phyloP scores from a whole-genome alignment of 768 basidiomycete genomes.

The Lactarius tabidus region DNA sequence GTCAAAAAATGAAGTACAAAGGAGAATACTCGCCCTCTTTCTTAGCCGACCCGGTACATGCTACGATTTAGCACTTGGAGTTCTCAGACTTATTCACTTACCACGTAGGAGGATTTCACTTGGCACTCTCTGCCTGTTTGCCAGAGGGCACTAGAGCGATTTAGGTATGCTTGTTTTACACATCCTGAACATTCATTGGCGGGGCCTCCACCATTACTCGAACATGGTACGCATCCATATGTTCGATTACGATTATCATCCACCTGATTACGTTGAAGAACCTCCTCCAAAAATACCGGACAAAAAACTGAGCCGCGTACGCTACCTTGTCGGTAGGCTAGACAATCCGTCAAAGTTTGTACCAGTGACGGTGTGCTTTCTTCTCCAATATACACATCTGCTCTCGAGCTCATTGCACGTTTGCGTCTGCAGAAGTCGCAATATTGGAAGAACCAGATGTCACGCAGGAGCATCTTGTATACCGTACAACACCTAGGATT shows the following conservation, averaged over 20 bases:
- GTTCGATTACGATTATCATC: no score
- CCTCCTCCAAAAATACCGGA: conserved; percentile 13
- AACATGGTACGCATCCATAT: conserved; percentile 1
- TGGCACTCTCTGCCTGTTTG: conserved; percentile 71
- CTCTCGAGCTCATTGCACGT: neutral
- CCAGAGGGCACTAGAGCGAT: conserved; percentile 53
- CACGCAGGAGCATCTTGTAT: conserved; percentile 22
- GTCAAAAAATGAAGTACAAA: conserved; percentile 95
- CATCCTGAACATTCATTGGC: conserved; percentile 52
- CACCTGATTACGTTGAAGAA: conserved; percentile 3
- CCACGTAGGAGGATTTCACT: conserved; percentile 62
- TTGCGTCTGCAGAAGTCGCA: conserved; percentile 11
- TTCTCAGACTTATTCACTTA: neutral
- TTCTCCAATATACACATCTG: neutral
- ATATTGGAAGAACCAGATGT: conserved; percentile 24
- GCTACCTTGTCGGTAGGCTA: neutral
- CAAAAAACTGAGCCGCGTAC: neutral
- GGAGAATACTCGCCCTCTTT: conserved; percentile 89
- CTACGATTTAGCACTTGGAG: neutral
- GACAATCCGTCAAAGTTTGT: neutral
- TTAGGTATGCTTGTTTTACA: conserved; percentile 69
- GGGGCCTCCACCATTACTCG: neutral
- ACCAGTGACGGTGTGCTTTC: conserved; percentile 16
- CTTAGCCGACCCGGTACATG: conserved; percentile 75
- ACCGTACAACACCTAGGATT: conserved; percentile 28